phyloP scores from a whole-genome alignment of 2,329 filamentous ascomycete species.

The Dothidotthia symphoricarpi region DNA sequence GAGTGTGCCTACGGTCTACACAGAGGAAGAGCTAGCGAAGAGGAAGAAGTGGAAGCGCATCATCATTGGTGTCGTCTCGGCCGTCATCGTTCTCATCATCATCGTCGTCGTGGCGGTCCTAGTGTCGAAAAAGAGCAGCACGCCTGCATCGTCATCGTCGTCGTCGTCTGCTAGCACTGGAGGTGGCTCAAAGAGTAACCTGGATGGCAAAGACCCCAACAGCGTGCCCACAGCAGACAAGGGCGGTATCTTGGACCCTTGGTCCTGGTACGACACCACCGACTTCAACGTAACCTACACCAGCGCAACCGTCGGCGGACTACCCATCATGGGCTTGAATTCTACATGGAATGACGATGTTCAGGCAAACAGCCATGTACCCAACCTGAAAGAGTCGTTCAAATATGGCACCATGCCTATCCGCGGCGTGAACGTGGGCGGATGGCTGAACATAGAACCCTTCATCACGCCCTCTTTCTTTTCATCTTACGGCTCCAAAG shows the following conservation, averaged over 20 bases:
- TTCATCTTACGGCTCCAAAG: conserved; percentile 59
- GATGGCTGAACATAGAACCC: conserved; percentile 90
- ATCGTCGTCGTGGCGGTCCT: conserved; percentile 50
- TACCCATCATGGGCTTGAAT: conserved; percentile 89
- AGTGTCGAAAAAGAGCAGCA: conserved; percentile 46
- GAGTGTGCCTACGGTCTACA: conserved; percentile 32
- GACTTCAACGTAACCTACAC: conserved; percentile 97
- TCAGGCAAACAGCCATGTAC: conserved; percentile 74
- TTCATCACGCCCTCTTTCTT: conserved; percentile 96
- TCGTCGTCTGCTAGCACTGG: conserved; percentile 20
- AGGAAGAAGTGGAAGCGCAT: conserved; percentile 55
- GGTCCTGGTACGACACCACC: conserved; percentile 82
- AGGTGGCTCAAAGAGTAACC: conserved; percentile 42
- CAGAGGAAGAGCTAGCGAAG: conserved; percentile 41
- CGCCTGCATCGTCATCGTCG: conserved; percentile 1
- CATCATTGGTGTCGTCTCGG: conserved; percentile 40
- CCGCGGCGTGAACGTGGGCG: conserved; percentile 87
- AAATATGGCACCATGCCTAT: conserved; percentile 77
- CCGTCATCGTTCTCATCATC: conserved; percentile 47
- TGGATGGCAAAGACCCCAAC: conserved; percentile 45
- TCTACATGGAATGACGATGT: conserved; percentile 81
- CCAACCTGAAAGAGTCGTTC: conserved; percentile 72
- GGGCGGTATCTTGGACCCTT: conserved; percentile 81
- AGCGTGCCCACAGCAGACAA: conserved; percentile 58
- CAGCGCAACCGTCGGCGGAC: conserved; percentile 73